These are phyloP conservation scores for Oryza longistaminata DNA, from an alignment of 176 grass and related monocot genomes.

Conservation along the genomic window DNA sequence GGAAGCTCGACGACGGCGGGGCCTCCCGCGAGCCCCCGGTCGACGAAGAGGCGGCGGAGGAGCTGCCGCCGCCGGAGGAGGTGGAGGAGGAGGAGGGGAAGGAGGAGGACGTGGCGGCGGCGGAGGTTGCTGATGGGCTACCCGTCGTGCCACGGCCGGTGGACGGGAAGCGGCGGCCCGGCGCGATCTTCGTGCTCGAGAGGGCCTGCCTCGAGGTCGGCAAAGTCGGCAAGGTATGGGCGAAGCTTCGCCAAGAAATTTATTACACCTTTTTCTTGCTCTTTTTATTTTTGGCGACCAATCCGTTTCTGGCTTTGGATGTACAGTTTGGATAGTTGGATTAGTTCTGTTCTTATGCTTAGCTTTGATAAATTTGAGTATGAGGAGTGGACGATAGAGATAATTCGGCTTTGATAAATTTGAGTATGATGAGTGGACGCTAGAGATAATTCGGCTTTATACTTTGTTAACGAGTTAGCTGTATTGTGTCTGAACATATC, in stretches of 20 bases:
- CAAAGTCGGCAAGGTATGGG: conserved; percentile 88
- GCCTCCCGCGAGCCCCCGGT: conserved; percentile 30
- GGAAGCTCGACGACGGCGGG: conserved; percentile 49
- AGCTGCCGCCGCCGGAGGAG: neutral
- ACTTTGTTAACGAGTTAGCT: neutral
- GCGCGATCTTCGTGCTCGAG: conserved; percentile 85
- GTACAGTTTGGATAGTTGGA: neutral
- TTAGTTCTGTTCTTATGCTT: neutral
- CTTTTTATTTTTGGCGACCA: neutral
- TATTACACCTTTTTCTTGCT: neutral
- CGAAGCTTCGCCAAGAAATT: neutral
- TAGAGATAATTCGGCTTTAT: too few relatives aligned
- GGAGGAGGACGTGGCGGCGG: neutral
- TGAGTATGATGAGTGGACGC: too few relatives aligned
- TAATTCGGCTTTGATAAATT: too few relatives aligned
- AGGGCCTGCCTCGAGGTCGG: conserved; percentile 90
- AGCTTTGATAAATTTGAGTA: neutral
- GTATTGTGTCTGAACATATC: neutral
- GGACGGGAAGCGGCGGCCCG: conserved; percentile 53
- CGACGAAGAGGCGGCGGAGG: conserved; percentile 36
- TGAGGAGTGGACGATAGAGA: too few relatives aligned
- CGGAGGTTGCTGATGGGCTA: conserved; percentile 39
- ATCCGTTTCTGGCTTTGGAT: neutral
- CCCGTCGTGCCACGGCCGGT: conserved; percentile 49
- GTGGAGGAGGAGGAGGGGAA: conserved; percentile 7